Conservation (phyloP, 306 rosid genomes). For the Chamaecrista fasciculata region DNA sequence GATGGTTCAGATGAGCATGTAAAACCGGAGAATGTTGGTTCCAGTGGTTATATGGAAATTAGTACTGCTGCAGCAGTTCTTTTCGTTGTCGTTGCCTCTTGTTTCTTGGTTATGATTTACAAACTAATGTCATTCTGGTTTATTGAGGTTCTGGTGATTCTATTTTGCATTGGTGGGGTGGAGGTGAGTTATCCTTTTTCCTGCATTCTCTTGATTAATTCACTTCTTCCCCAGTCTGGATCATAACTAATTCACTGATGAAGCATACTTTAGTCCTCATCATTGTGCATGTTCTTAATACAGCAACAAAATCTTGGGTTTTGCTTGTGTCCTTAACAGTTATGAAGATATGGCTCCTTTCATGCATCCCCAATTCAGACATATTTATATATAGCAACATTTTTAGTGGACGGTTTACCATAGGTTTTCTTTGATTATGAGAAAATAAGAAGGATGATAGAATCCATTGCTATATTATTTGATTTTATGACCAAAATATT, state of each 20-base stretch:
- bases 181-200: conserved; percentile 58
- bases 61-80: conserved; percentile 70
- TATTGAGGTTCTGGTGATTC: conserved; percentile 79
- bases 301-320: conserved; percentile 11
- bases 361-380: not conserved
- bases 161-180: conserved; percentile 89
- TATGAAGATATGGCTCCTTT: not conserved
- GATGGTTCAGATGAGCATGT: conserved; percentile 69
- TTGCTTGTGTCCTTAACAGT: not conserved
- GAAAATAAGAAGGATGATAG: not conserved
- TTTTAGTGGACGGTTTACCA: not conserved
- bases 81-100: conserved; percentile 83
- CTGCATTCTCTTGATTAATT: conserved; percentile 5
- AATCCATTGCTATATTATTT: too few species aligned
- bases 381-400: not conserved
- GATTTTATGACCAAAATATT: too few species aligned
- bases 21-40: conserved; percentile 49
- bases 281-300: not conserved
- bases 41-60: conserved; percentile 76
- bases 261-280: not conserved
- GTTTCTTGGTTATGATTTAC: conserved; percentile 87
- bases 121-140: conserved; percentile 87
- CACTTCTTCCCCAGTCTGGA: not conserved
- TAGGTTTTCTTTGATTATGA: not conserved
- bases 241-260: not conserved